Conservation (phyloP, 2,329 filamentous ascomycete species). For the Chaetoscypha palmicola region DNA sequence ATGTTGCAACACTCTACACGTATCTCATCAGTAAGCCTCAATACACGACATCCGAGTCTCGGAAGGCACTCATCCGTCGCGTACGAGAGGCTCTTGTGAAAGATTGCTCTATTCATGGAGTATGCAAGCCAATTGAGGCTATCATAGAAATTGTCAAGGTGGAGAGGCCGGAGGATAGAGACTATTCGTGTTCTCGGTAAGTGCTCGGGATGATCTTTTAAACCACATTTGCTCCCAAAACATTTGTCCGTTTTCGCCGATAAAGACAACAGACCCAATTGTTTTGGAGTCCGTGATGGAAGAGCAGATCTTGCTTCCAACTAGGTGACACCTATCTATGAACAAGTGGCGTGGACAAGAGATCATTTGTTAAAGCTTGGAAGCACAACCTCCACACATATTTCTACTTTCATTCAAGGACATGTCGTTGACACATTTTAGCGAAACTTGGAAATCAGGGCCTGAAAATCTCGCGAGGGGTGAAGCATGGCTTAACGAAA, state of each 20-base stretch:
- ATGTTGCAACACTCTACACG: constrained; percentile 47
- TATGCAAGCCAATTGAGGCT: constrained; percentile 53
- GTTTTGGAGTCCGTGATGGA: too few species aligned
- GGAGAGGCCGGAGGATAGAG: constrained; percentile 44
- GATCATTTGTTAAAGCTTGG: constrained; percentile 19
- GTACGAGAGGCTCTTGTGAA: constrained; percentile 55
- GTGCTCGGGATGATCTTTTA: too few species aligned
- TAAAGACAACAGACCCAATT: too few species aligned
- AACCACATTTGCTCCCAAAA: too few species aligned
- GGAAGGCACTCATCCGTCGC: constrained; percentile 42
- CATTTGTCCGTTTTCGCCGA: too few species aligned
- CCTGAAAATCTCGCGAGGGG: constrained; percentile 46
- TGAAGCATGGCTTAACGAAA: constrained; percentile 46
- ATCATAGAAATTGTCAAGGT: constrained; percentile 21
- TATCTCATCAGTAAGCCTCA: constrained; percentile 44
- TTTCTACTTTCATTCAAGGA: too few species aligned
- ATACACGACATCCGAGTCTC: constrained; percentile 36
- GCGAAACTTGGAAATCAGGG: constrained; percentile 53
- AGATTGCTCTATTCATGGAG: constrained; percentile 49
- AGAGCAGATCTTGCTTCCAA: too few species aligned
- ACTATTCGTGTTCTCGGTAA: constrained; percentile 34
- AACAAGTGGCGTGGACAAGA: constrained; percentile 5
- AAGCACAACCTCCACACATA: too few species aligned
- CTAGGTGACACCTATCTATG: neutral
- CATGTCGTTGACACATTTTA: too few species aligned